A percentile compares a stretch with the other conserved stretches of the same genome.
These are phyloP conservation scores for Eucalyptus sideroxylon DNA, from an alignment of 345 rosid species.

Conservation along the genomic window DNA sequence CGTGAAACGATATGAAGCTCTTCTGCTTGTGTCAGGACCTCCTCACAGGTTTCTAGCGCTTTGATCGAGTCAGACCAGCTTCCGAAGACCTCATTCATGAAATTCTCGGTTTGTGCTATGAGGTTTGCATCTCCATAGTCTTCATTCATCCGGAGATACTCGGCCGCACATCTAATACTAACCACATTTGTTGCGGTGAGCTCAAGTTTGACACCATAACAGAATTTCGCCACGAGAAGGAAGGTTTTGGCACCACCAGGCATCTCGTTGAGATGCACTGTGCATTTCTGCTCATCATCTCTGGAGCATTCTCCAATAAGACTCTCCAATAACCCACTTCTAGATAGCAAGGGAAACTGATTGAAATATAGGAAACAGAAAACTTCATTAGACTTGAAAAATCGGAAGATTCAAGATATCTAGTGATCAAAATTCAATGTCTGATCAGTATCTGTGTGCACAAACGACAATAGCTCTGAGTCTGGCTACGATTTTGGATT, in stretches of 20 bases:
- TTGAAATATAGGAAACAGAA: neutral
- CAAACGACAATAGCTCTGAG: neutral
- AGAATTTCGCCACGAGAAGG: slow-evolving; percentile 68
- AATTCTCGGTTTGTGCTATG: slow-evolving; percentile 51
- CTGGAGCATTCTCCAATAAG: slow-evolving; percentile 28
- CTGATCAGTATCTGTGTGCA: neutral
- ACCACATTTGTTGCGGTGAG: slow-evolving; percentile 51
- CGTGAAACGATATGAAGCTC: slow-evolving; percentile 70
- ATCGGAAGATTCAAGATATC: neutral
- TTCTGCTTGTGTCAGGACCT: slow-evolving; percentile 52
- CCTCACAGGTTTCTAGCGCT: slow-evolving; percentile 66
- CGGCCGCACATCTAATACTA: slow-evolving; percentile 77
- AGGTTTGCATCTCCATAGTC: slow-evolving; percentile 67
- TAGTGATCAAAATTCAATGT: neutral
- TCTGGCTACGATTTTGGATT: neutral
- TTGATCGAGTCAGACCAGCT: slow-evolving; percentile 64
- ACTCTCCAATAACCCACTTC: slow-evolving; percentile 58
- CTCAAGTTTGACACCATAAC: slow-evolving; percentile 66
- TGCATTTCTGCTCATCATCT: slow-evolving; percentile 23
- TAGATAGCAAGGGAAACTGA: slow-evolving; percentile 85
- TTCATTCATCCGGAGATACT: slow-evolving; percentile 75
- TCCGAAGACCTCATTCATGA: slow-evolving; percentile 41
- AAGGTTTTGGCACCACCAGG: slow-evolving; percentile 83
- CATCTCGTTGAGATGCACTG: slow-evolving; percentile 49
- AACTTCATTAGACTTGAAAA: neutral